Conservation (phyloP, 108 stramenopile species). For the Pseudonitzschia delicatissima region DNA sequence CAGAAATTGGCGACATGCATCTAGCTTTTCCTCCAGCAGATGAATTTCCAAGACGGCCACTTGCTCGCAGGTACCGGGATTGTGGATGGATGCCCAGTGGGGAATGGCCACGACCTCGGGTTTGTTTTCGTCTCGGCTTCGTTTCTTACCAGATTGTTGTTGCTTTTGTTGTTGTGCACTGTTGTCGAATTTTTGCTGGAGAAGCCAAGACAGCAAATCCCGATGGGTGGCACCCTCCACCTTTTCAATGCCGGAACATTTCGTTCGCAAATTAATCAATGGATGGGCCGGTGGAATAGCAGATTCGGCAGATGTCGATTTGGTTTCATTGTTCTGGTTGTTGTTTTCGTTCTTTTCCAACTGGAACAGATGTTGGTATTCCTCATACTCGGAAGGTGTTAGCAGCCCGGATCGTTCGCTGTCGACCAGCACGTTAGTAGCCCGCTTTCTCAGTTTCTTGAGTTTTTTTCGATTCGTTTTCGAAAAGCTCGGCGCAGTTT, state of each 20-base stretch:
- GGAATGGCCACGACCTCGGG: constrained; percentile 33
- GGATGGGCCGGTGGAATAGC: constrained; percentile 13
- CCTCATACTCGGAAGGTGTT: constrained; percentile 22
- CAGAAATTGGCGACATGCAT: neutral
- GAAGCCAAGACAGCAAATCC: constrained; percentile 55
- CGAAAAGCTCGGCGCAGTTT: neutral
- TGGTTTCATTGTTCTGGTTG: neutral
- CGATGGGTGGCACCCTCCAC: constrained; percentile 71
- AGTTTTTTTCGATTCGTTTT: constrained; percentile 32
- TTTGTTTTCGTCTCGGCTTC: constrained; percentile 10
- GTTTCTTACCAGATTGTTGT: constrained; percentile 13
- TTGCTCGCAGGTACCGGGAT: constrained; percentile 45
- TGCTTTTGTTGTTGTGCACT: neutral
- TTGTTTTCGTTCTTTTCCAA: neutral
- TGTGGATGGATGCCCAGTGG: constrained; percentile 66
- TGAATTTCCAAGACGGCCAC: constrained; percentile 60
- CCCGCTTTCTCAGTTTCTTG: constrained; percentile 37
- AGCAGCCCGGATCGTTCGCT: constrained; percentile 30
- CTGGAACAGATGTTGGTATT: constrained; percentile 22
- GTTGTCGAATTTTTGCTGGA: constrained; percentile 15
- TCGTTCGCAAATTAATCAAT: constrained; percentile 11
- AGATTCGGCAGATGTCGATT: neutral
- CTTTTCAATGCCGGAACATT: constrained; percentile 21
- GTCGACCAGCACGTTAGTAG: constrained; percentile 1
- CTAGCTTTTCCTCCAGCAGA: neutral